Evolutionary conservation across 495 filamentous ascomycete genomes (phyloP).

Genomic region (Corynascus novoguineensis): DNA sequence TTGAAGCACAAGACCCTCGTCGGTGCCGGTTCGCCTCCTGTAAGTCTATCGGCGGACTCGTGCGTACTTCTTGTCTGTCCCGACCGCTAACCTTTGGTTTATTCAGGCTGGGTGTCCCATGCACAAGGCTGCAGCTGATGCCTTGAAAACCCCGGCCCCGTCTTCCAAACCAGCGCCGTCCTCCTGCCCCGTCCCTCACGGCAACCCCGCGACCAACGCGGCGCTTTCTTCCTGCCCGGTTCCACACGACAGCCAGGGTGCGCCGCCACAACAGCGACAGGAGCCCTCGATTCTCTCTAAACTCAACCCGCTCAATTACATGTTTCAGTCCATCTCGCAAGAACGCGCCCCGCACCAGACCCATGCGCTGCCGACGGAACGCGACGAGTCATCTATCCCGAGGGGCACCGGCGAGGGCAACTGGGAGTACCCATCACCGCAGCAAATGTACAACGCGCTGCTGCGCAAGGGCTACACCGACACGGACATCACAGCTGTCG

Average conservation of each 20-base stretch:
- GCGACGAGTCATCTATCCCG: slow-evolving; percentile 82
- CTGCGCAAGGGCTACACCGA: slow-evolving; percentile 92
- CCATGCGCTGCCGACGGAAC: slow-evolving; percentile 63
- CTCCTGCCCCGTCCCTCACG: slow-evolving; percentile 47
- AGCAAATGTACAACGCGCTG: slow-evolving; percentile 99
- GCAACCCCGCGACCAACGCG: slow-evolving; percentile 37
- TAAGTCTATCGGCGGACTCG: slow-evolving; percentile 44
- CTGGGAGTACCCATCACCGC: slow-evolving; percentile 97
- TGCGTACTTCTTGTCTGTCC: neutral
- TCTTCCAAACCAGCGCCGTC: slow-evolving; percentile 32
- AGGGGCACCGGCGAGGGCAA: slow-evolving; percentile 67
- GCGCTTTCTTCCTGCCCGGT: slow-evolving; percentile 51
- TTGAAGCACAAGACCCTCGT: slow-evolving; percentile 24
- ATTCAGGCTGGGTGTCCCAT: slow-evolving; percentile 87
- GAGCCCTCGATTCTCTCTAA: slow-evolving; percentile 55
- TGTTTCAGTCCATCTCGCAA: slow-evolving; percentile 83
- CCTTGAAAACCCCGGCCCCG: slow-evolving; percentile 31
- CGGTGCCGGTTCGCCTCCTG: slow-evolving; percentile 56
- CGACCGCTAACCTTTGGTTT: slow-evolving; percentile 27
- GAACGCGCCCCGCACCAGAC: slow-evolving; percentile 66
- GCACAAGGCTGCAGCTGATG: slow-evolving; percentile 58
- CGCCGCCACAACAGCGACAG: slow-evolving; percentile 20
- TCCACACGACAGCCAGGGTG: slow-evolving; percentile 32
- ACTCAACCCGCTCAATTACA: slow-evolving; percentile 92
- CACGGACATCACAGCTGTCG: slow-evolving; percentile 87